Conservation (phyloP, 306 rosid genomes). For the Pyrus communis region DNA sequence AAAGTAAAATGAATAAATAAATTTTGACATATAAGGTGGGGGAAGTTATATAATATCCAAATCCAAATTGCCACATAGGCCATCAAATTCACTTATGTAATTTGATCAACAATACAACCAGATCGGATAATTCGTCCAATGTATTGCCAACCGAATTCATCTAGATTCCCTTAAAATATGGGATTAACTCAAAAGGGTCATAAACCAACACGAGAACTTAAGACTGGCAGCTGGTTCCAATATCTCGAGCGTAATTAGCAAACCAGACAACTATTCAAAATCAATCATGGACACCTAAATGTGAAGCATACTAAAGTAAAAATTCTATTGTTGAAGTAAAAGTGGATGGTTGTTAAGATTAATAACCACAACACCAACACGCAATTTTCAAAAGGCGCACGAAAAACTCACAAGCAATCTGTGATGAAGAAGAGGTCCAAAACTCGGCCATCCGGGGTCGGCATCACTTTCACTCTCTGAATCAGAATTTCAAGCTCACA, state of each 20-base stretch:
- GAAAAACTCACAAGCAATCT: slow-evolving; percentile 58
- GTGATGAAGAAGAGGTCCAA: slow-evolving; percentile 76
- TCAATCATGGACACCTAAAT: background rate
- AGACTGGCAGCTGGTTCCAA: background rate
- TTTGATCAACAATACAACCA: background rate
- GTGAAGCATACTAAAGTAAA: background rate
- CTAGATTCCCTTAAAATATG: background rate
- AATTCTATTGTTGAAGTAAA: background rate
- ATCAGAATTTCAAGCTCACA: slow-evolving; percentile 71
- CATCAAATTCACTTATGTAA: background rate
- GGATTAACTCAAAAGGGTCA: background rate
- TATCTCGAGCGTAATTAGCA: background rate
- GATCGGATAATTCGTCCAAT: background rate
- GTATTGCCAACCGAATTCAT: background rate
- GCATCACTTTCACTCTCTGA: slow-evolving; percentile 82
- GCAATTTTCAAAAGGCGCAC: background rate
- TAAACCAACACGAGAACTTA: background rate
- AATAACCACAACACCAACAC: background rate
- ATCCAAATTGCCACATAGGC: too few relatives aligned
- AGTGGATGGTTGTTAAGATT: background rate
- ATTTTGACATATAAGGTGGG: too few relatives aligned
- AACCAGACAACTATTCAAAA: background rate
- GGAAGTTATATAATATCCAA: too few relatives aligned
- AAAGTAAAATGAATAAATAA: too few relatives aligned
- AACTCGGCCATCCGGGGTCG: slow-evolving; percentile 85